Conservation (phyloP, 2,329 filamentous ascomycete species). For the Ophiostoma triangulosporum region DNA sequence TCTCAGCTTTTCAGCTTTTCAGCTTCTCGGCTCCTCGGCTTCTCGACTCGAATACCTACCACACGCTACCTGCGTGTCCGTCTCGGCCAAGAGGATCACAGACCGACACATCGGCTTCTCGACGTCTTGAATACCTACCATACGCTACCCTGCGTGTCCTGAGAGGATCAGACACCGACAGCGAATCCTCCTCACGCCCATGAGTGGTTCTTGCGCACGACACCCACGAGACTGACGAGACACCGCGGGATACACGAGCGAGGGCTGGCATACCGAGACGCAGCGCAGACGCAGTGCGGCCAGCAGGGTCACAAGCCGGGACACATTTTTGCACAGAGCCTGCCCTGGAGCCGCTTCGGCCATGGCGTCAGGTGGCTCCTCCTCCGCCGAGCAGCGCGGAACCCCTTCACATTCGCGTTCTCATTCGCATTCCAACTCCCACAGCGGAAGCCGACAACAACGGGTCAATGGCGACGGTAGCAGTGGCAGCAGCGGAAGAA, state of each 20-base stretch:
- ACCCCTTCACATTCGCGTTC: slow-evolving; percentile 5
- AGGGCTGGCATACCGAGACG: not conserved
- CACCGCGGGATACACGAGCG: no score
- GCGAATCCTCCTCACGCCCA: no score
- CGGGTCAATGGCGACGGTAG: not conserved
- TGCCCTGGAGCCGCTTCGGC: slow-evolving; percentile 7
- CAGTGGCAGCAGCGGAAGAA: slow-evolving; percentile 1
- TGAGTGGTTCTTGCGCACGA: no score
- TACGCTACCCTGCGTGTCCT: no score
- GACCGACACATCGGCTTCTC: not conserved
- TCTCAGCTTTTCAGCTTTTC: no score
- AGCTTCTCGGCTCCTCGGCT: no score
- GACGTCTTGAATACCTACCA: no score
- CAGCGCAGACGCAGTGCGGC: not conserved
- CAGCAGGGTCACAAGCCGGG: not conserved
- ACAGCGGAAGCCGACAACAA: not conserved
- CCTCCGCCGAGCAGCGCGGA: slow-evolving; percentile 6
- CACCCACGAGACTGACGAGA: not conserved
- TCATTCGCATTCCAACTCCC: slow-evolving; percentile 1
- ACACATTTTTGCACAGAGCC: not conserved
- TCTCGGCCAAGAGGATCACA: no score
- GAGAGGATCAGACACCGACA: no score
- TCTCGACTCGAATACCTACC: not conserved
- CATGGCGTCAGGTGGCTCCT: slow-evolving; percentile 11
- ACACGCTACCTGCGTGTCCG: not conserved